Evolutionary conservation across 352 stramenopile species (phyloP).

Genomic region (Pythium pyrilobum): DNA sequence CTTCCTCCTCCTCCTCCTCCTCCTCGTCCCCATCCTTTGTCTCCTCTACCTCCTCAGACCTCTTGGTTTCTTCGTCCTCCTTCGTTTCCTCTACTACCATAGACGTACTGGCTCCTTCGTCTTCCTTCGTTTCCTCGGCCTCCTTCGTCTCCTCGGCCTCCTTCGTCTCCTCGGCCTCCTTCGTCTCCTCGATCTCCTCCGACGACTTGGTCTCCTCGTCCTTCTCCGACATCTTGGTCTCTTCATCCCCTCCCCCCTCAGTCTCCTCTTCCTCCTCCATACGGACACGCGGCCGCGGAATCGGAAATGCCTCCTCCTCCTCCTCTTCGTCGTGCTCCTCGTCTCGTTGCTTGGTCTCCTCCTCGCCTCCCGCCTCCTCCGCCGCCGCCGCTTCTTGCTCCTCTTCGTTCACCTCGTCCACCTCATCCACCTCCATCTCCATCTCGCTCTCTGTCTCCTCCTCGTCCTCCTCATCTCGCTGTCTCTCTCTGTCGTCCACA

Average conservation of each 20-base stretch:
- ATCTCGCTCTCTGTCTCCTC: constrained; percentile 14
- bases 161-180: too few relatives aligned
- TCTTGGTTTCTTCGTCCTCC: background rate
- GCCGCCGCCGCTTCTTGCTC: background rate
- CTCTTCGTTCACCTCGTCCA: background rate
- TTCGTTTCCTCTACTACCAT: too few relatives aligned
- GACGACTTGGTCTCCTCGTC: background rate
- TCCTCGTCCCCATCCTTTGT: background rate
- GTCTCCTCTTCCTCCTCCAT: too few relatives aligned
- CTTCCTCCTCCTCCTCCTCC: background rate
- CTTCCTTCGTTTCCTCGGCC: background rate
- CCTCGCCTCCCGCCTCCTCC: background rate
- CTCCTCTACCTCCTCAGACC: background rate
- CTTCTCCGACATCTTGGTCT: background rate
- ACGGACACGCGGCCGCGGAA: background rate
- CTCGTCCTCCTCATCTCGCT: constrained; percentile 3
- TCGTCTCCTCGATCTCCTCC: background rate
- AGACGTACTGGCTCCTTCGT: too few relatives aligned
- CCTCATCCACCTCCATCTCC: constrained; percentile 2
- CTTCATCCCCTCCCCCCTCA: too few relatives aligned
- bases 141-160: background rate
- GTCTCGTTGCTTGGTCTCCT: background rate
- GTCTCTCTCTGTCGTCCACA: too few relatives aligned
- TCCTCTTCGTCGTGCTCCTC: constrained; percentile 4
- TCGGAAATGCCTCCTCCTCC: constrained; percentile 9